Base-by-base conservation (phyloP, 306 rosid species). In the Arachis hypogaea region DNA sequence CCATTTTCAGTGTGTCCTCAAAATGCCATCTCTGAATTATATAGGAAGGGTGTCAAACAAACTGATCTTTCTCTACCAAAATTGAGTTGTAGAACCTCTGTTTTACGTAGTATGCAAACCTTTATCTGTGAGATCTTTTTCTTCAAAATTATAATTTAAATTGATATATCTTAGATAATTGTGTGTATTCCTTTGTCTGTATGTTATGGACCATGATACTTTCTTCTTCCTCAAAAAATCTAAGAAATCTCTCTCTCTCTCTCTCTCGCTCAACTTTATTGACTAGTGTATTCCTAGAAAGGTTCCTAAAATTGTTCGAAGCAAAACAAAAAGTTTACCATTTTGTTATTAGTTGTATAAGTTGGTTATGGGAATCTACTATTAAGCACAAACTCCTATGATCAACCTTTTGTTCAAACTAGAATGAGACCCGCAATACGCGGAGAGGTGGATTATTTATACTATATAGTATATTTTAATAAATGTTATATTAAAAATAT, bases 51-150 rank as follows among this genome's bases (percentile, higher is more conserved):
- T 29, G 58, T 1, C 5, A 77, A 63, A 43, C 29, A 7, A 51
- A 51, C 33, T 10, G 29, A 69, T 43, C 45, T 77, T 69, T 51
- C 61, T 61, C 50, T 61, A 12, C 63, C 29, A 14, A 68, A 59
- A 59, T 68, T 18, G 12, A 61, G 57, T 60, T 41, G 70, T 63
- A 77, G 14, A 41, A 60, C 16, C 54, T 61, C 4, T 33, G 38
- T 76, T 68, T 68, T 14, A 69, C 68, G 14, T 18, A 76, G 52
- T n/a, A 46, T 58, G 55, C 10, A 57, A 59, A 67, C 50, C 7
- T 30, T 30, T 10, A 38, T 61, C 46, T 22, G 5, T 46, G 46
- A 60, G 36, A 44, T 71, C 44, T 46, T 66, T 52, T 59, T 51
- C 76, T 45, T 66, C 65, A 45, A 22, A 11, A 11, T 51, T 67